A percentile compares a stretch with the other conserved stretches of the same genome.
These are phyloP conservation scores for Rheum nobile DNA, from an alignment of 148 eudicot species.

Conservation along the genomic window DNA sequence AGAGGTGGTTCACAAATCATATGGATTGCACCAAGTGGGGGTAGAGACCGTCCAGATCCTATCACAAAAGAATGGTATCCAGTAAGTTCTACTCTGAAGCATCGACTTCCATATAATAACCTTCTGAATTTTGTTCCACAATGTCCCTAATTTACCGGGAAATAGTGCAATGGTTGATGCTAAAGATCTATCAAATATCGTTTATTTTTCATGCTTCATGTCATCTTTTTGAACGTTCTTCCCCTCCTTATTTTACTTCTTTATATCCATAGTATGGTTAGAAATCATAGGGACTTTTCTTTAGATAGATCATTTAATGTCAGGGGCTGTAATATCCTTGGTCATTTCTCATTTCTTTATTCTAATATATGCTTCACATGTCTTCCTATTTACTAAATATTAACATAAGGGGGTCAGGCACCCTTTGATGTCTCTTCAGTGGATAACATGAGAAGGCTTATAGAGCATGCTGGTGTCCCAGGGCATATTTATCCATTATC, in stretches of 20 bases:
- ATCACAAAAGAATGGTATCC: constrained; percentile 75
- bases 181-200: not conserved
- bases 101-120: not conserved
- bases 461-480: constrained; percentile 74
- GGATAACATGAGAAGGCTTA: constrained; percentile 93
- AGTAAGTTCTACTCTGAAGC: constrained; percentile 27
- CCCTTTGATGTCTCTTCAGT: constrained; percentile 76
- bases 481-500: constrained; percentile 85
- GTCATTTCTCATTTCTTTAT: not conserved
- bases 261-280: not conserved
- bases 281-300: not conserved
- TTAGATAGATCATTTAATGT: not conserved
- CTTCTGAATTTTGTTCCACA: not conserved
- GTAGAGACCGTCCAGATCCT: constrained; percentile 96
- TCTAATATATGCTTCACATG: not conserved
- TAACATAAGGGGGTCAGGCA: constrained; percentile 53
- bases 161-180: not conserved
- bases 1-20: constrained; percentile 90
- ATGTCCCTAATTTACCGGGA: not conserved
- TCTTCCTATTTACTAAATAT: constrained; percentile 20
- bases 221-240: not conserved
- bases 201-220: not conserved
- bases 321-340: not conserved
- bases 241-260: not conserved
- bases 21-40: constrained; percentile 99